A percentile compares a stretch with the other conserved stretches of the same genome.
phyloP scores from a whole-genome alignment of 2,329 filamentous ascomycete genomes.

The Ceratocystis albifundus region DNA sequence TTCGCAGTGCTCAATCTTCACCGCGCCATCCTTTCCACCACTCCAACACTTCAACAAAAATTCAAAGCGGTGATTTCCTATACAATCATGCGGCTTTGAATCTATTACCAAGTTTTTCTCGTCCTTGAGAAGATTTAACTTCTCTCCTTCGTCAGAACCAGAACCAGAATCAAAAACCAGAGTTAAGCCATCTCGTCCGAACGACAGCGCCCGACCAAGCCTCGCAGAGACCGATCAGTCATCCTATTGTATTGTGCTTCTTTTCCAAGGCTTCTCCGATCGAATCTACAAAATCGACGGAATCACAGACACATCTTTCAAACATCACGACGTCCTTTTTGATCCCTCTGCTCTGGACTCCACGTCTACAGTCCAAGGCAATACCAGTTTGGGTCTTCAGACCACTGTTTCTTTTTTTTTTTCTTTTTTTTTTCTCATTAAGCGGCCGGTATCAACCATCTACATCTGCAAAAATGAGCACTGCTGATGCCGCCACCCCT shows the following conservation, averaged over 20 bases:
- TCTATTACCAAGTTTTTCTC: slow-evolving; percentile 16
- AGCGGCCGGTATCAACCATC: neutral
- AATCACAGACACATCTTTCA: slow-evolving; percentile 1
- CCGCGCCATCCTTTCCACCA: neutral
- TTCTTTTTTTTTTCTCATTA: neutral
- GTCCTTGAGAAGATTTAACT: slow-evolving; percentile 19
- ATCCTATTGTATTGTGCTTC: neutral
- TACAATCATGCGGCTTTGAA: slow-evolving; percentile 20
- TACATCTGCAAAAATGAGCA: slow-evolving; percentile 15
- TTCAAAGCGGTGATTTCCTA: slow-evolving; percentile 1
- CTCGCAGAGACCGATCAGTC: neutral
- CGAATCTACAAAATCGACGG: neutral
- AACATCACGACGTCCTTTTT: slow-evolving; percentile 20
- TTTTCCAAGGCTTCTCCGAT: neutral
- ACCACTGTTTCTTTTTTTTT: slow-evolving; percentile 6
- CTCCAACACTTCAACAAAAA: neutral
- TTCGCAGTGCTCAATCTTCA: neutral
- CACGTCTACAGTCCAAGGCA: slow-evolving; percentile 10
- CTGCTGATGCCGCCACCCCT: slow-evolving; percentile 18
- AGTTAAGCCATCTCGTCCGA: neutral
- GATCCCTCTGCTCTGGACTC: slow-evolving; percentile 20
- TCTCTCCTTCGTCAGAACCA: slow-evolving; percentile 9
- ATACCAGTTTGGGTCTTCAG: slow-evolving; percentile 12
- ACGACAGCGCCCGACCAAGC: neutral
- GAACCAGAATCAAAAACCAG: neutral